Conservation (phyloP, 768 basidiomycete species). For the Lactarius hatsudake region DNA sequence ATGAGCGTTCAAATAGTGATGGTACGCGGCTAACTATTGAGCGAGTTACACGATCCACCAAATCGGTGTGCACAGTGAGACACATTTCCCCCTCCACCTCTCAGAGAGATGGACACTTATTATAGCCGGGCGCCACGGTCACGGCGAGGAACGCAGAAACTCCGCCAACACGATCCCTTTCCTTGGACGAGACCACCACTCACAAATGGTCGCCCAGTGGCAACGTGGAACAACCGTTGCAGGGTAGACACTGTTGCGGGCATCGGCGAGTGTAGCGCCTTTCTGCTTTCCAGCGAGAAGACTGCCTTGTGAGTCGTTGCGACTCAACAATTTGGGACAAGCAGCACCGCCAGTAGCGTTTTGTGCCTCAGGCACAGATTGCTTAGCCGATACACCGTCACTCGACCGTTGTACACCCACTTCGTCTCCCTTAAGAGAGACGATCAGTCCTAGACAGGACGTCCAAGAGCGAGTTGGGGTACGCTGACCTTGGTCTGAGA, state of each 20-base stretch:
- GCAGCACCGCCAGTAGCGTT: neutral
- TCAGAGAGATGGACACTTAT: too few species aligned
- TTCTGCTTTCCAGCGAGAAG: neutral
- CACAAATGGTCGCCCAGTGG: neutral
- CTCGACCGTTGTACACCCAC: neutral
- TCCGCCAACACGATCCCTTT: conserved; percentile 6
- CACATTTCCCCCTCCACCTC: neutral
- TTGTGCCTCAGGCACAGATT: neutral
- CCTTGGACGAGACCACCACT: too few species aligned
- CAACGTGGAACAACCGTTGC: conserved; percentile 3
- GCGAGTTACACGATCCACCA: neutral
- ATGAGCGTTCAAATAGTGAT: neutral
- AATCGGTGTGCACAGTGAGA: neutral
- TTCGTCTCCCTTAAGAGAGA: neutral
- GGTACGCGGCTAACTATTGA: neutral
- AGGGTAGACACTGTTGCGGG: neutral
- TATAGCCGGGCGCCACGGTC: neutral
- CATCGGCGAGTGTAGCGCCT: neutral
- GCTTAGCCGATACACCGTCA: neutral
- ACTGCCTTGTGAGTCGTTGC: neutral
- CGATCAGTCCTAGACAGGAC: neutral
- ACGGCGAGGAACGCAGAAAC: conserved; percentile 4
- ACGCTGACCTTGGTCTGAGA: neutral
- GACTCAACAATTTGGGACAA: neutral
- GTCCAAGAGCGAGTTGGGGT: neutral